Base-by-base conservation (phyloP, 202 grass and related monocot genomes). In the Miscanthus sacchariflorus region DNA sequence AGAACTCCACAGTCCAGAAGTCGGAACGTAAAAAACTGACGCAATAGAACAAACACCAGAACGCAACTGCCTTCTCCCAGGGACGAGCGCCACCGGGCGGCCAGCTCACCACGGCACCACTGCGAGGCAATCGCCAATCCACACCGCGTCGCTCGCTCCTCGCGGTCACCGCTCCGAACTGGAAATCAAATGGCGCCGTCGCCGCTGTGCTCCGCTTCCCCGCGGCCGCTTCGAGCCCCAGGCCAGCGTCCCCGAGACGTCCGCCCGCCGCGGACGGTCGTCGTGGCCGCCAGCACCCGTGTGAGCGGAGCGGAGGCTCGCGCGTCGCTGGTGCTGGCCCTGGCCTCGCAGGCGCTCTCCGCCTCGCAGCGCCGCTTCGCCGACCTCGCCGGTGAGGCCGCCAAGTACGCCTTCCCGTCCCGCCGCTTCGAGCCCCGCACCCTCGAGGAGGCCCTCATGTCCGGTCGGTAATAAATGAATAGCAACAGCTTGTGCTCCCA, bases 371-470 rank as follows among this genome's bases (percentile, higher is more conserved):
- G 93, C 83, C 68, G 92, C 89, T 84, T 68, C 61, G 69, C 69
- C 58, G 94, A 94, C 63, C 91, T 98, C 79, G 89, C 82, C 67
- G 58, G 68, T 24, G 93, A 98, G 81, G 87, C 90, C 61, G 66
- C 78, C 66, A 98, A 95, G 81, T 95, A 98, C 86, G 89, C 89
- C 63, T 86, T 95, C 74, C 94, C 96, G 4, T 84, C 85, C 10
- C 67, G 92, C 39, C 93, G 87, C 74, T 93, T 85, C 67, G 90
- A 98, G 79, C 83, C 90, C 50, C 83, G 82, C 72, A 95, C 83
- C 86, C 82, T 98, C 5, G 94, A 98, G 87, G 96, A 98, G 74
- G 92, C 92, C 69, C 81, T 98, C 72, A 96, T 98, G 96, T 95
- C 96, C 6, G 94, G 96, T 98, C 61, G 23, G 84, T 78, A 15